Evolutionary conservation across 257 asterid species (phyloP), one percentile per base, ranked within the genome.

Genomic region (Gentiana dahurica): DNA sequence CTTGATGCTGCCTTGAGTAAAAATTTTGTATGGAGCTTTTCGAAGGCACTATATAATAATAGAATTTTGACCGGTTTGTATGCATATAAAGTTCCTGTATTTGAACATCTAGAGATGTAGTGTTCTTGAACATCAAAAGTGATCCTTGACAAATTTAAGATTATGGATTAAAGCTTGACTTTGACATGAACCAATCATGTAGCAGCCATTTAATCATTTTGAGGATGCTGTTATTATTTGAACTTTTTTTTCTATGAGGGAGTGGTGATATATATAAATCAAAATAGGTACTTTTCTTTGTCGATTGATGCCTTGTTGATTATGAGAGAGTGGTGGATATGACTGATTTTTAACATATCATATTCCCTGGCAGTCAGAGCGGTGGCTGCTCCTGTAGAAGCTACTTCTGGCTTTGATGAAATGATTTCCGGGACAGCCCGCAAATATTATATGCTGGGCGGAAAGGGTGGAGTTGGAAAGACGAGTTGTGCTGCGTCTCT

Each of bases 401-500:
- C 84, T 37, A 55, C 75, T 35, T 59, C 84, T 55, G 93, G 81
- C 60, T 92, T 88, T 67, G 97, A 87, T 57, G 97, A 85, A 73
- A 92, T 83, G 95, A 82, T 78, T 39, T 73, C 94, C 59, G 99
- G 95, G 69, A 85, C 95, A 49, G 80, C 77, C 59, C 94, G 95
- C 38, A 92, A 92, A 65, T 92, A 92, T 67, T 92, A 85, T 77
- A 88, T 92, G 99, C 89, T 92, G 10, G 99, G 99, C 55, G 99
- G 97, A 55, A 92, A 92, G 71, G 98, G 97, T 53, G 98, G 97
- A 51, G 97, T 92, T 34, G 97, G 98, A 54, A 92, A 92, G 77
- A 92, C 98, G 6, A 92, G 97, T 73, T 92, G 99, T 58, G 99
- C 99, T 68, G 94, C 95, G 48, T 85, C 97, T 36, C 94, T 92